These are phyloP conservation scores for Colletotrichum sp. DNA, from an alignment of 2,329 filamentous ascomycete species.

Conservation along the genomic window DNA sequence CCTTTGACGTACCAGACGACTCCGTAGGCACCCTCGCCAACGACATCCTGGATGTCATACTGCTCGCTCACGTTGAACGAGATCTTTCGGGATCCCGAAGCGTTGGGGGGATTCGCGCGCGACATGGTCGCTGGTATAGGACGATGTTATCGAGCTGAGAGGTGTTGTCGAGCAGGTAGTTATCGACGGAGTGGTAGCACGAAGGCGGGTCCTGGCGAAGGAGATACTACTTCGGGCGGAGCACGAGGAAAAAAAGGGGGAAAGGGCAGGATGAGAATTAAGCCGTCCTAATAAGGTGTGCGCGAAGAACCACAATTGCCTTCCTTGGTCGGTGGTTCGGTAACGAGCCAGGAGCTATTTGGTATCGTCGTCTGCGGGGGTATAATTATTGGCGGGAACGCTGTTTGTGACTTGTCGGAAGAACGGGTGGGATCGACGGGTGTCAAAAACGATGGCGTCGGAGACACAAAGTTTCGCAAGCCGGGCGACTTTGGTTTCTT, in stretches of 20 bases:
- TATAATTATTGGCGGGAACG: constrained; percentile 15
- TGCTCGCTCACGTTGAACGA: constrained; percentile 99
- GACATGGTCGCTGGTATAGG: constrained; percentile 49
- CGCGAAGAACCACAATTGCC: constrained; percentile 16
- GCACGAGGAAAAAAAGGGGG: background rate
- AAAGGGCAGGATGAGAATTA: constrained; percentile 5
- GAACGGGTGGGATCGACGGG: constrained; percentile 8
- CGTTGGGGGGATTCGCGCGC: constrained; percentile 60
- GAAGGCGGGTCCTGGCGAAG: constrained; percentile 13
- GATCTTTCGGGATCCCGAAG: constrained; percentile 83
- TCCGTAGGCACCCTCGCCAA: constrained; percentile 97
- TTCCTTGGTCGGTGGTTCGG: constrained; percentile 1
- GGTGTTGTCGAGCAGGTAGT: constrained; percentile 3
- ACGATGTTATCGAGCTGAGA: constrained; percentile 8
- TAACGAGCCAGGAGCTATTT: background rate
- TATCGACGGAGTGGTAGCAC: background rate
- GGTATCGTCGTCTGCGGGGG: constrained; percentile 10
- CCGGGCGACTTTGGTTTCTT: background rate
- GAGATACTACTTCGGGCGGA: constrained; percentile 2
- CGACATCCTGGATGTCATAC: constrained; percentile 99
- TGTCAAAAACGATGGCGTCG: constrained; percentile 1
- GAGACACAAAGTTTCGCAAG: background rate
- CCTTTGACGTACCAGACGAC: constrained; percentile 83
- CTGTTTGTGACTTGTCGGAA: constrained; percentile 13
- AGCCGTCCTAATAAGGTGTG: constrained; percentile 4